Percentiles rank a stretch among this genome's conserved stretches.
Conservation (phyloP, 179 eudicot species). For the Vitellaria paradoxa region DNA sequence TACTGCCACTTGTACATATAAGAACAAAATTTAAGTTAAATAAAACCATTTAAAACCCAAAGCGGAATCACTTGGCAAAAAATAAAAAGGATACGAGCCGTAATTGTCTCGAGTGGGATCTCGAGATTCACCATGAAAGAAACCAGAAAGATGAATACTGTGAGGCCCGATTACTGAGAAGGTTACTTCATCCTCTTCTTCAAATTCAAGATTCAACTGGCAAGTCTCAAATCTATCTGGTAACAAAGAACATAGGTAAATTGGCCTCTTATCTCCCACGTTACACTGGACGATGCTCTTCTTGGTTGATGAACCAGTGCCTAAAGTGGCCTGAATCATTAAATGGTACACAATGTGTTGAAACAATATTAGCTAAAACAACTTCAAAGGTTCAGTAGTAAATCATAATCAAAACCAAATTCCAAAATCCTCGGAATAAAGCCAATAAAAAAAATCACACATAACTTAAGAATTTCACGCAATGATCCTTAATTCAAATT, state of each 20-base stretch:
- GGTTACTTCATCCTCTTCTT: slow-evolving; percentile 69
- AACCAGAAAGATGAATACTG: slow-evolving; percentile 81
- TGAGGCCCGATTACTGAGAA: slow-evolving; percentile 83
- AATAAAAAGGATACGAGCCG: slow-evolving; percentile 62
- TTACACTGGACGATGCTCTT: slow-evolving; percentile 71
- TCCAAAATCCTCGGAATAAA: not conserved
- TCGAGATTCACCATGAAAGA: slow-evolving; percentile 32
- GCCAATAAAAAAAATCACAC: not conserved
- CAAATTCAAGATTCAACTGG: slow-evolving; percentile 72
- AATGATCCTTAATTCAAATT: not conserved
- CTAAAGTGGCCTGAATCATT: slow-evolving; percentile 73
- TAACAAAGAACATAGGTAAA: slow-evolving; percentile 66
- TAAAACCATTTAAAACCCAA: not conserved
- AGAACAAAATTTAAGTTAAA: not conserved
- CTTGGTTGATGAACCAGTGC: slow-evolving; percentile 52
- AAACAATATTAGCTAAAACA: not conserved
- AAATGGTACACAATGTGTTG: not conserved
- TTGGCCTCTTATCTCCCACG: slow-evolving; percentile 63
- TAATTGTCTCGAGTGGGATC: slow-evolving; percentile 28
- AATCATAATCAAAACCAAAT: not conserved
- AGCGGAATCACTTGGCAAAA: not conserved
- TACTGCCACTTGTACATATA: not conserved
- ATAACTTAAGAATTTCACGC: not conserved
- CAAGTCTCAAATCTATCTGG: slow-evolving; percentile 73
- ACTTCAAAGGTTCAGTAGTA: not conserved